A percentile compares a stretch with the other conserved stretches of the same genome.
Conservation (phyloP, 1,139 yeast species). For the Sugiyamaella xylanicola region DNA sequence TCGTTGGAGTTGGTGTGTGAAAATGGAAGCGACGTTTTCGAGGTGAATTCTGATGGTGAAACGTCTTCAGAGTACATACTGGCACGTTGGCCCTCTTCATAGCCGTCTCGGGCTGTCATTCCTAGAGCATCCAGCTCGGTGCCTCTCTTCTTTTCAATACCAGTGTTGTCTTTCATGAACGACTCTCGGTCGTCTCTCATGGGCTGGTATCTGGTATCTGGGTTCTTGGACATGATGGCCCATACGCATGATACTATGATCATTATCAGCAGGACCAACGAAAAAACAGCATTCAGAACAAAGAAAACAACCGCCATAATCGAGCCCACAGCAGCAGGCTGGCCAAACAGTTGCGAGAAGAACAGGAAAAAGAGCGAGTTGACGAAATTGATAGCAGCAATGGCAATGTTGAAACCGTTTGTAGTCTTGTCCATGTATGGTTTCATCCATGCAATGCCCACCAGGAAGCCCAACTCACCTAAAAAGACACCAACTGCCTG, state of each 20-base stretch:
- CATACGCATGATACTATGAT: conserved; percentile 84
- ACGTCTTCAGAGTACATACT: conserved; percentile 9
- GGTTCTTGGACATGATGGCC: conserved; percentile 85
- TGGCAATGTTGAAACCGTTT: conserved; percentile 84
- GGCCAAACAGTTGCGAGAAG: conserved; percentile 80
- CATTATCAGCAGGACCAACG: conserved; percentile 76
- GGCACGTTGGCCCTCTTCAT: conserved; percentile 22
- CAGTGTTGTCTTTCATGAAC: conserved; percentile 64
- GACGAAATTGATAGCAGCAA: conserved; percentile 74
- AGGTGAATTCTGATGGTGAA: conserved; percentile 9
- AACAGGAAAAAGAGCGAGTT: conserved; percentile 86
- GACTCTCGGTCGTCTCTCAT: conserved; percentile 96
- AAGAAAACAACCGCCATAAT: conserved; percentile 93
- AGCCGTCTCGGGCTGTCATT: conserved; percentile 71
- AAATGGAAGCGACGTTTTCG: conserved; percentile 14
- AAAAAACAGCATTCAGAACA: conserved; percentile 84
- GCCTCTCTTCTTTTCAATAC: conserved; percentile 38
- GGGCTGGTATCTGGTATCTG: conserved; percentile 94
- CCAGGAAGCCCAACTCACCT: conserved; percentile 70
- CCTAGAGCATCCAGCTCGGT: conserved; percentile 88
- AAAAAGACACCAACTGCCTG: conserved; percentile 78
- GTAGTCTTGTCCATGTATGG: conserved; percentile 96
- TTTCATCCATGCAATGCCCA: conserved; percentile 64
- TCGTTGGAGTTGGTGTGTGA: conserved; percentile 20
- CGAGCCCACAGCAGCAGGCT: conserved; percentile 84